These are phyloP conservation scores for Elaeis oleifera DNA, from an alignment of 202 grass and related monocot genomes.

Conservation along the genomic window DNA sequence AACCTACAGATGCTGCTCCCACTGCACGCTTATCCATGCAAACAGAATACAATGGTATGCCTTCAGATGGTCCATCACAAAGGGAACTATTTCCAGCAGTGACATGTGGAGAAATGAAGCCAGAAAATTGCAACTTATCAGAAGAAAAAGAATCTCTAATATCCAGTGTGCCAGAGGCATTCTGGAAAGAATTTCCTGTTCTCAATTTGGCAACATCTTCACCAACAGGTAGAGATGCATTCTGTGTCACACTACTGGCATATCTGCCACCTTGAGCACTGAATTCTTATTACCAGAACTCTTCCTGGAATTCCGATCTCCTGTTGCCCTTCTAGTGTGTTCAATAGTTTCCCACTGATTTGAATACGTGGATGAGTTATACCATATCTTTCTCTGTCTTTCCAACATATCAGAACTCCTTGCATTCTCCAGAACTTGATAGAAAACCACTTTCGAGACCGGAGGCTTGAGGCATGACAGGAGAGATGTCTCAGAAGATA, in stretches of 20 bases:
- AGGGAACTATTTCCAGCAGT: slow-evolving; percentile 61
- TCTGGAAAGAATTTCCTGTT: slow-evolving; percentile 31
- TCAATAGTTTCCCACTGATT: slow-evolving; percentile 49
- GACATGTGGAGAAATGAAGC: slow-evolving; percentile 44
- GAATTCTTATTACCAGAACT: slow-evolving; percentile 41
- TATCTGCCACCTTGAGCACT: slow-evolving; percentile 34
- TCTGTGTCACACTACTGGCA: slow-evolving; percentile 22
- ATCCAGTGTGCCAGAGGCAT: slow-evolving; percentile 32
- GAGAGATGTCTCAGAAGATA: slow-evolving; percentile 64
- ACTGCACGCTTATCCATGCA: slow-evolving; percentile 45
- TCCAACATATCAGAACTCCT: slow-evolving; percentile 47
- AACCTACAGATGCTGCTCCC: slow-evolving; percentile 40
- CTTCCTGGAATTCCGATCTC: slow-evolving; percentile 30
- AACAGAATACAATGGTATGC: slow-evolving; percentile 86
- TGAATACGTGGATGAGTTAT: slow-evolving; percentile 25
- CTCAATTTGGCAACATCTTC: slow-evolving; percentile 43
- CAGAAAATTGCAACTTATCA: slow-evolving; percentile 57
- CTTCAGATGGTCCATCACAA: slow-evolving; percentile 81
- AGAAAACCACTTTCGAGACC: slow-evolving; percentile 69
- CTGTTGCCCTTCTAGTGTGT: slow-evolving; percentile 24
- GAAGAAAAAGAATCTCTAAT: slow-evolving; percentile 55
- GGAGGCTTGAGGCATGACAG: slow-evolving; percentile 74
- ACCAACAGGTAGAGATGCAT: slow-evolving; percentile 10
- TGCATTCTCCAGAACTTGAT: slow-evolving; percentile 76
- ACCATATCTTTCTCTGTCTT: slow-evolving; percentile 53